Evolutionary conservation across 768 basidiomycete species (phyloP).

Genomic region (Exsudoporus frostii): DNA sequence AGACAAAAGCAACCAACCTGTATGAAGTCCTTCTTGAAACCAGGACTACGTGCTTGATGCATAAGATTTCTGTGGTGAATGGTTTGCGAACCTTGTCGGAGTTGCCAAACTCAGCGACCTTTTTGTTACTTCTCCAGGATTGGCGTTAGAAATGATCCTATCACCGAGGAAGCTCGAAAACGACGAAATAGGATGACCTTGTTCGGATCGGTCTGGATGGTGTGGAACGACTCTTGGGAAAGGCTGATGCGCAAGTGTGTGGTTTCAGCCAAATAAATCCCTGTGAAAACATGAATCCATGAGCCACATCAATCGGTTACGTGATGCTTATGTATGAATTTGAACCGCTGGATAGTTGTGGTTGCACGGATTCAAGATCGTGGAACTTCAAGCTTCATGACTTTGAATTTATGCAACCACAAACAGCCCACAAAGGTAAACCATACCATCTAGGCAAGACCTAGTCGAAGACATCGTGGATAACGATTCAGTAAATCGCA

Average conservation of each 20-base stretch:
- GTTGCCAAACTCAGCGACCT: slow-evolving; percentile 1
- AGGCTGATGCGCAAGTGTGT: background rate
- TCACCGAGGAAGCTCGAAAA: background rate
- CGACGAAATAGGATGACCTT: background rate
- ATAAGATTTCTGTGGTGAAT: too few species aligned
- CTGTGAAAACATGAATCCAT: background rate
- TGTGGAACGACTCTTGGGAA: background rate
- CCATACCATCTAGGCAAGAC: background rate
- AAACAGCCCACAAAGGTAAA: too few species aligned
- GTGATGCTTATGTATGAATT: too few species aligned
- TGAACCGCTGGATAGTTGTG: too few species aligned
- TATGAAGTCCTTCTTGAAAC: too few species aligned
- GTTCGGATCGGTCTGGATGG: too few species aligned
- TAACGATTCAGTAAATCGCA: background rate
- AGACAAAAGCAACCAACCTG: too few species aligned
- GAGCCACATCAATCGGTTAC: background rate
- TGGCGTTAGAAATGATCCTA: background rate
- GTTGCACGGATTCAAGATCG: background rate
- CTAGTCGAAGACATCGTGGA: background rate
- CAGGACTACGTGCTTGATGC: too few species aligned
- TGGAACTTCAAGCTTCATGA: background rate
- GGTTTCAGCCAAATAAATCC: background rate
- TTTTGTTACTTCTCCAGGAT: background rate
- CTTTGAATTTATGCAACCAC: background rate
- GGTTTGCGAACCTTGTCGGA: background rate